Conservation (phyloP, 495 filamentous ascomycete genomes). For the Xylaria grammica region DNA sequence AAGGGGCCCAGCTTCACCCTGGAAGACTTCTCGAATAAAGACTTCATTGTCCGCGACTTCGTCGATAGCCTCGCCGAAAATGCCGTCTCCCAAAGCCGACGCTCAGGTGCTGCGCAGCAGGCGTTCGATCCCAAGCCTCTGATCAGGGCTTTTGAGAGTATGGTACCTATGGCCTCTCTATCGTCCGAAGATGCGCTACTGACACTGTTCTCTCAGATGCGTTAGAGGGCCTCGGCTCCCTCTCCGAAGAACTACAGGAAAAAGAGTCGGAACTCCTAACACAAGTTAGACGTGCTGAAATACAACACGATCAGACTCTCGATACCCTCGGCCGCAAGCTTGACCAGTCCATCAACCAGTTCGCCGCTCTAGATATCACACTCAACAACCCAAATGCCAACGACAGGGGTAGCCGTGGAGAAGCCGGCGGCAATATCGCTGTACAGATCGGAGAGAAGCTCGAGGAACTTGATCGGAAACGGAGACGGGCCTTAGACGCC, state of each 20-base stretch:
- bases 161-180: constrained; percentile 14
- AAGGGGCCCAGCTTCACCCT: constrained; percentile 80
- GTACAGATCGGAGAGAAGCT: constrained; percentile 94
- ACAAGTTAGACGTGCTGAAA: constrained; percentile 87
- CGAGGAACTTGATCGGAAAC: constrained; percentile 92
- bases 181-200: constrained; percentile 20
- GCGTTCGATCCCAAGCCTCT: constrained; percentile 97
- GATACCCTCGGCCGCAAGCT: constrained; percentile 84
- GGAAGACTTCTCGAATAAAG: constrained; percentile 86
- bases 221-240: constrained; percentile 72
- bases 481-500: constrained; percentile 87
- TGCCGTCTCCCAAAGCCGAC: constrained; percentile 73
- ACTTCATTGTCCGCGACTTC: constrained; percentile 98
- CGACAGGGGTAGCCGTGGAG: constrained; percentile 56
- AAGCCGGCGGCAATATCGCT: constrained; percentile 78
- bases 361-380: constrained; percentile 84
- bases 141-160: constrained; percentile 92
- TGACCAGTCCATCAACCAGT: constrained; percentile 86
- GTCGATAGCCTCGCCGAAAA: constrained; percentile 90
- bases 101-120: constrained; percentile 69
- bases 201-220: constrained; percentile 53
- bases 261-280: constrained; percentile 89
- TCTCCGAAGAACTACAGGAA: constrained; percentile 84
- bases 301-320: constrained; percentile 87
- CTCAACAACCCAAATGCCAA: constrained; percentile 61